phyloP scores from a whole-genome alignment of 2,329 filamentous ascomycete genomes.

The Fusarium algeriense region DNA sequence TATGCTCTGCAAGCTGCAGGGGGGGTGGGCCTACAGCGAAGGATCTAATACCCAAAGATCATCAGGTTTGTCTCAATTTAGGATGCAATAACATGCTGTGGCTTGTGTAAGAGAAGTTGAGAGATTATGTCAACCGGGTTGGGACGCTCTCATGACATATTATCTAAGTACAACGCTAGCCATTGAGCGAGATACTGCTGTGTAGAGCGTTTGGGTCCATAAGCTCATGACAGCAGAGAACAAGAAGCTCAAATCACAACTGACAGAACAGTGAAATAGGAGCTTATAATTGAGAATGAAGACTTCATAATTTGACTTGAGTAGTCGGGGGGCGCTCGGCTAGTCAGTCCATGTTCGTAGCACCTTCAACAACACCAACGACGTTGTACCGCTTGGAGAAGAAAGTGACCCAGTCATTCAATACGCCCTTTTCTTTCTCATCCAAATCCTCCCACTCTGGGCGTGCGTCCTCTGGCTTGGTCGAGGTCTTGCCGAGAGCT shows the following conservation, averaged over 20 bases:
- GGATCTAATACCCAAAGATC: not conserved
- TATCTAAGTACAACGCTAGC: not conserved
- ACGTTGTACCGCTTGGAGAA: slow-evolving; percentile 98
- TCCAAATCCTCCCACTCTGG: slow-evolving; percentile 86
- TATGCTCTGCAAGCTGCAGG: not conserved
- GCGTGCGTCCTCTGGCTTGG: slow-evolving; percentile 84
- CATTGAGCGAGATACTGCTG: not conserved
- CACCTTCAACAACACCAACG: slow-evolving; percentile 74
- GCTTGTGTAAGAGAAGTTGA: not conserved
- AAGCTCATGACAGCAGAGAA: slow-evolving; percentile 41
- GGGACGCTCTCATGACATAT: not conserved
- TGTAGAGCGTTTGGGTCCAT: not conserved
- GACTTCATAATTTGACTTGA: slow-evolving; percentile 42
- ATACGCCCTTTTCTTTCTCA: slow-evolving; percentile 85
- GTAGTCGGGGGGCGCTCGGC: slow-evolving; percentile 35
- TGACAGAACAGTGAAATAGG: not conserved
- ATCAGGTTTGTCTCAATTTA: not conserved
- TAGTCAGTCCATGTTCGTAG: slow-evolving; percentile 65
- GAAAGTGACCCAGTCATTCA: slow-evolving; percentile 95
- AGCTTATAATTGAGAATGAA: not conserved
- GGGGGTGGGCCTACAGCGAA: not conserved
- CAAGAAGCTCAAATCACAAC: slow-evolving; percentile 4
- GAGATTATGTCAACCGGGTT: not conserved
- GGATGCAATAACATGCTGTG: not conserved
- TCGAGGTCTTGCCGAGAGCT: slow-evolving; percentile 86